These are phyloP conservation scores for Zygoascus tannicola DNA, from an alignment of 805 yeast species.

Conservation along the genomic window DNA sequence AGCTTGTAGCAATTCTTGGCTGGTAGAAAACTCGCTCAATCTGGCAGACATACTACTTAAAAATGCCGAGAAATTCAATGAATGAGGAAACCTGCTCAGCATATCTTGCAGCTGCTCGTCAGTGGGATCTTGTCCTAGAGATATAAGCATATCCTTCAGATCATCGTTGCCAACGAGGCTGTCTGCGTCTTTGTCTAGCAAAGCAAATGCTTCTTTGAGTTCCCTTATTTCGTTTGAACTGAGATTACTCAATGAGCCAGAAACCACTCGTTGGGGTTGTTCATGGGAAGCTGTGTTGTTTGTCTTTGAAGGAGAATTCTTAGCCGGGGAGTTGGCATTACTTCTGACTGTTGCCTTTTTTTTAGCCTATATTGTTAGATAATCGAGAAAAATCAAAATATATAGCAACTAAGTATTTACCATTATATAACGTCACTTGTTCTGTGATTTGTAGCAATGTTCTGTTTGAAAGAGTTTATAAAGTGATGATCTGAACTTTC, in stretches of 20 bases:
- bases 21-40: conserved; percentile 42
- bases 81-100: conserved; percentile 33
- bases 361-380: conserved; percentile 1
- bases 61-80: conserved; percentile 56
- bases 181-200: conserved; percentile 77
- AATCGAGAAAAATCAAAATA: neutral
- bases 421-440: too few species aligned
- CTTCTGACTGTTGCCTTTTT: conserved; percentile 5
- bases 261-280: conserved; percentile 9
- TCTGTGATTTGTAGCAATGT: too few species aligned
- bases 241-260: conserved; percentile 36
- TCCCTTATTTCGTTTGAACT: conserved; percentile 55
- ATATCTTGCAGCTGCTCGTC: conserved; percentile 40
- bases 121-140: conserved; percentile 30
- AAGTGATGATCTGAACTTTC: too few species aligned
- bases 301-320: neutral
- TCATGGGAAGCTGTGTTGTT: neutral
- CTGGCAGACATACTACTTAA: conserved; percentile 52
- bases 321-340: neutral
- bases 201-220: conserved; percentile 63
- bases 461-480: too few species aligned
- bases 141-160: conserved; percentile 41
- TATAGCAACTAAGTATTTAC: too few species aligned
- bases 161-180: conserved; percentile 33
- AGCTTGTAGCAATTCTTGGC: conserved; percentile 48